A percentile compares a stretch with the other conserved stretches of the same genome.
phyloP scores from a whole-genome alignment of 2,329 filamentous ascomycete species.

The Paecilomyces sp. region DNA sequence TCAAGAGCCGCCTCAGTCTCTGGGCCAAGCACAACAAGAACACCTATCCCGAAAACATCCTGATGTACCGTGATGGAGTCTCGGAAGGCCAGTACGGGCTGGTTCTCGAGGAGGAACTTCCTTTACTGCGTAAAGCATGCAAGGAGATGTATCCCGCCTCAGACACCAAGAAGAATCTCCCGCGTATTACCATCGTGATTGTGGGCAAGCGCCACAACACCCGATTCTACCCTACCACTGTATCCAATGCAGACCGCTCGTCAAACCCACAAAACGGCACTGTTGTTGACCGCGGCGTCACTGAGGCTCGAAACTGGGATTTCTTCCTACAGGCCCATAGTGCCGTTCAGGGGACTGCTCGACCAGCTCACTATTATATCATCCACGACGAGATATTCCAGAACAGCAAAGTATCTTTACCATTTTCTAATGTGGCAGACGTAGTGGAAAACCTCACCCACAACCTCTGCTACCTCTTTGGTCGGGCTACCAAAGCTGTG shows the following conservation, averaged over 20 bases:
- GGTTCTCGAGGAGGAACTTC: conserved; percentile 62
- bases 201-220: conserved; percentile 88
- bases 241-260: conserved; percentile 44
- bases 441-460: conserved; percentile 67
- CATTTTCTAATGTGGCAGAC: conserved; percentile 48
- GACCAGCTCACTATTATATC: conserved; percentile 80
- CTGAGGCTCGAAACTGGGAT: conserved; percentile 68
- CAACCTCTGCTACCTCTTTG: conserved; percentile 75
- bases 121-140: conserved; percentile 52
- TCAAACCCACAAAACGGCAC: conserved; percentile 71
- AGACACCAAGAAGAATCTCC: conserved; percentile 41
- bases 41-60: conserved; percentile 60
- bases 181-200: conserved; percentile 65
- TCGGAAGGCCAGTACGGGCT: conserved; percentile 74
- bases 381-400: conserved; percentile 62
- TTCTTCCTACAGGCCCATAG: conserved; percentile 80
- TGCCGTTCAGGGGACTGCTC: conserved; percentile 76
- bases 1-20: conserved; percentile 56
- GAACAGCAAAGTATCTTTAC: conserved; percentile 5
- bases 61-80: conserved; percentile 85
- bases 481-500: conserved; percentile 80
- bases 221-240: conserved; percentile 67
- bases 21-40: conserved; percentile 56
- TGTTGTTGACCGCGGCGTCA: conserved; percentile 77
- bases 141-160: conserved; percentile 47